Evolutionary conservation across 2,329 filamentous ascomycete genomes (phyloP), one percentile per base, ranked within the genome.

Genomic region (Fonsecaea pedrosoi): DNA sequence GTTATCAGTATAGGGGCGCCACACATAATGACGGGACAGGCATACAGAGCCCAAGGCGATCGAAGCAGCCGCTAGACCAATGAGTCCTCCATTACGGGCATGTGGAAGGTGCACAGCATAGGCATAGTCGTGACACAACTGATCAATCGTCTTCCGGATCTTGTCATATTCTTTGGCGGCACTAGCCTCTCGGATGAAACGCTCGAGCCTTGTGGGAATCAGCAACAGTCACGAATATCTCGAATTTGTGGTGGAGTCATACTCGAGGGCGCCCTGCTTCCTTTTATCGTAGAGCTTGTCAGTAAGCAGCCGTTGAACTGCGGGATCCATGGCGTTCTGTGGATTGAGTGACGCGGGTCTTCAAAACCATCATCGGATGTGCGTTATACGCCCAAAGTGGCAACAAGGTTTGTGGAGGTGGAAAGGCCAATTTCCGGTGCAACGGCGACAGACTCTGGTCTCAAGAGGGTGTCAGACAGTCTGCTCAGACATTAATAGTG

Each of bases 251-350:
- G 42, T 10, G 55, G 21, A 18, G 35, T 60, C 72, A 67, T 89
- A 97, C 93, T 99, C 95, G 65, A 99, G 87, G 74, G 96, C 95
- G 71, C 95, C 95, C 76, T 93, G 90, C 81, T 99, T 99, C 77
- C 96, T 89, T 84, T 96, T 97, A 78, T 99, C 95, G 79, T 99
- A 99, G 77, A 98, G 90, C 87, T 97, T 99, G 82, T 99, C 95
- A 78, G 96, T 96, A 77, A 99, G 85, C 73, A 94, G 87, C 74
- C 94, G 92, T 80, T 96, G 92, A 77, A 97, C 92, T 77, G 89
- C 90, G 76, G 87, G 84, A 83, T 98, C 94, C 94, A 98, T 97
- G 68, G 70, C 74, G 40, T 48, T 50, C 18, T 68, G 25, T 54
- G 34, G 54, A 54, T 60, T 38, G 40, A 62, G 38, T 56, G 38